Conservation (phyloP, 1,284 basidiomycete genomes). For the Amylostereum chailletii region DNA sequence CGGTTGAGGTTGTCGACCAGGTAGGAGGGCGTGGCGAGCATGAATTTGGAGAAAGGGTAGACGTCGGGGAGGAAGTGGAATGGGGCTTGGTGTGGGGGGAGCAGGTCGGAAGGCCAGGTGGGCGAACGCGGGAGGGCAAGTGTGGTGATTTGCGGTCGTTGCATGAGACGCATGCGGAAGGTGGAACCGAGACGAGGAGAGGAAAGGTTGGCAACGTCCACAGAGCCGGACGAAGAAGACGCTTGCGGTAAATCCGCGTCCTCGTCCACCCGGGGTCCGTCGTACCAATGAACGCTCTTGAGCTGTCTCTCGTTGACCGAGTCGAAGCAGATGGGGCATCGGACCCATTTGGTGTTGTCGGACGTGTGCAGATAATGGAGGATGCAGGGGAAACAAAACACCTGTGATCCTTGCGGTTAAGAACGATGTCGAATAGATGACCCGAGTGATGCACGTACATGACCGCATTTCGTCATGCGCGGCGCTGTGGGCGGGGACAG, state of each 20-base stretch:
- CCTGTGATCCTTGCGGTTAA: slow-evolving; percentile 29
- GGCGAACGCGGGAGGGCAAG: slow-evolving; percentile 88
- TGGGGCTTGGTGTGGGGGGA: slow-evolving; percentile 87
- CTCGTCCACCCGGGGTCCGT: slow-evolving; percentile 31
- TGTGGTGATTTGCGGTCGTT: slow-evolving; percentile 90
- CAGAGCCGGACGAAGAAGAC: slow-evolving; percentile 37
- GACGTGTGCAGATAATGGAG: slow-evolving; percentile 86
- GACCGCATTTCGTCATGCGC: slow-evolving; percentile 95
- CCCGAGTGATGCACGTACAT: slow-evolving; percentile 52
- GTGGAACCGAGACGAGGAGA: slow-evolving; percentile 42
- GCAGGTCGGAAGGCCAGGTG: slow-evolving; percentile 89
- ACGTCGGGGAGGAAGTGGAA: slow-evolving; percentile 96
- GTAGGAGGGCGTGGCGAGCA: slow-evolving; percentile 89
- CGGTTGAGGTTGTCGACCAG: slow-evolving; percentile 65
- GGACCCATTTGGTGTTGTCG: slow-evolving; percentile 74
- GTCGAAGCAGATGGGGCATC: slow-evolving; percentile 96
- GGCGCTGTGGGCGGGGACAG: slow-evolving; percentile 86
- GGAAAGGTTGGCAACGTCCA: slow-evolving; percentile 24
- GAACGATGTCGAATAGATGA: slow-evolving; percentile 4
- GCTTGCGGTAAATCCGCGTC: slow-evolving; percentile 26
- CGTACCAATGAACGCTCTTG: slow-evolving; percentile 85
- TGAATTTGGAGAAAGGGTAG: slow-evolving; percentile 84
- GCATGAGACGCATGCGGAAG: slow-evolving; percentile 84
- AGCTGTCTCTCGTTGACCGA: slow-evolving; percentile 86
- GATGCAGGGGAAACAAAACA: slow-evolving; percentile 88